phyloP scores from a whole-genome alignment of 2,329 filamentous ascomycete species.

The Paraphaeosphaeria sporulosa region DNA sequence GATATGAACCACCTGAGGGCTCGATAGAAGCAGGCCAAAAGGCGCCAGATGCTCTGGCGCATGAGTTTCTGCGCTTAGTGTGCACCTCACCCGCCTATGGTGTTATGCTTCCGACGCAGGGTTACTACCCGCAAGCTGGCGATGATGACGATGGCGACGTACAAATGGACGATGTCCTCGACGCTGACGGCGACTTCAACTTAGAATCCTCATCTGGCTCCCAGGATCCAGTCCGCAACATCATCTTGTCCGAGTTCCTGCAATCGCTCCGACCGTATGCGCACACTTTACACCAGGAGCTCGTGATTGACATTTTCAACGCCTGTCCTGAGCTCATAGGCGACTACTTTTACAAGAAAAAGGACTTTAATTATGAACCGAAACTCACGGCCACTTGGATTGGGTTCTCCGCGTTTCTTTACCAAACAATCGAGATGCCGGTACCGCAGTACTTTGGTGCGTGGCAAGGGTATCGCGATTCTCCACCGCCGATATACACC shows the following conservation, averaged over 20 bases:
- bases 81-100: conserved; percentile 79
- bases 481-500: conserved; percentile 80
- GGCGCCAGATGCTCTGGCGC: conserved; percentile 71
- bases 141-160: conserved; percentile 63
- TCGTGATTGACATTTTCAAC: conserved; percentile 80
- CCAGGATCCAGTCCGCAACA: conserved; percentile 79
- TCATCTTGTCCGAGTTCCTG: conserved; percentile 78
- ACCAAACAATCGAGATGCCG: conserved; percentile 77
- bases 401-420: conserved; percentile 88
- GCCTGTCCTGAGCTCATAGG: conserved; percentile 85
- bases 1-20: conserved; percentile 51
- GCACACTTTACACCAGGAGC: conserved; percentile 79
- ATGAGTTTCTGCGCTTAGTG: conserved; percentile 76
- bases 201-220: conserved; percentile 75
- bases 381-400: conserved; percentile 95
- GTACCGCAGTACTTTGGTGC: conserved; percentile 77
- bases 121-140: conserved; percentile 80
- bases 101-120: conserved; percentile 76
- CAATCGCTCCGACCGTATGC: conserved; percentile 84
- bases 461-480: conserved; percentile 64
- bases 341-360: conserved; percentile 83
- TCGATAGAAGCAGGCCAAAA: conserved; percentile 58
- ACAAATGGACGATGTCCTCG: conserved; percentile 49
- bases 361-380: conserved; percentile 82
- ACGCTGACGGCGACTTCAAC: conserved; percentile 66